These are phyloP conservation scores for Volvariella volvacea DNA, from an alignment of 1,284 basidiomycete species.

Conservation along the genomic window DNA sequence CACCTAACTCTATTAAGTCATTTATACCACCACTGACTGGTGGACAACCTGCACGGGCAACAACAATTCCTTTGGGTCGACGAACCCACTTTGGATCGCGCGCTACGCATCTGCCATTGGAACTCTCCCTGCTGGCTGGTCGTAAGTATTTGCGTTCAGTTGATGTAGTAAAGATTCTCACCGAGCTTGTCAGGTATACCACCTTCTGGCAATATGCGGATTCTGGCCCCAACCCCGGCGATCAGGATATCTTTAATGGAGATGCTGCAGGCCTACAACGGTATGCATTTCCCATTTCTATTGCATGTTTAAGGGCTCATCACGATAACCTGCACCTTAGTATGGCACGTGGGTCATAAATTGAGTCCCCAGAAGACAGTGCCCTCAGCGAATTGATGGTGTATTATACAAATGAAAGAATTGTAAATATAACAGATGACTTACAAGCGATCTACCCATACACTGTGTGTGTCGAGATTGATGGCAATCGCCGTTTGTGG, in stretches of 20 bases:
- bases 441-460: no score
- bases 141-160: constrained; percentile 16
- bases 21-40: constrained; percentile 63
- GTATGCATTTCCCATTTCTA: background rate
- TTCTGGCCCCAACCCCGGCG: constrained; percentile 45
- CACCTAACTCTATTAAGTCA: constrained; percentile 27
- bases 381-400: no score
- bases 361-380: no score
- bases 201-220: constrained; percentile 65
- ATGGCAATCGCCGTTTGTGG: no score
- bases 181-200: constrained; percentile 22
- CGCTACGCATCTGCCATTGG: constrained; percentile 27
- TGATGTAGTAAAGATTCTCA: background rate
- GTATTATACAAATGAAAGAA: no score
- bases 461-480: no score
- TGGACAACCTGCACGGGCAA: constrained; percentile 63
- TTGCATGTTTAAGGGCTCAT: no score
- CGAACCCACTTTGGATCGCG: constrained; percentile 57
- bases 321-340: no score
- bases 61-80: constrained; percentile 38
- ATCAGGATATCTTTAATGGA: constrained; percentile 51
- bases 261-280: constrained; percentile 2
- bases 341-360: no score
- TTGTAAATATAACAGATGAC: no score
- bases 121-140: constrained; percentile 51